Conservation (phyloP, 306 rosid genomes). For the Pueraria montana region DNA sequence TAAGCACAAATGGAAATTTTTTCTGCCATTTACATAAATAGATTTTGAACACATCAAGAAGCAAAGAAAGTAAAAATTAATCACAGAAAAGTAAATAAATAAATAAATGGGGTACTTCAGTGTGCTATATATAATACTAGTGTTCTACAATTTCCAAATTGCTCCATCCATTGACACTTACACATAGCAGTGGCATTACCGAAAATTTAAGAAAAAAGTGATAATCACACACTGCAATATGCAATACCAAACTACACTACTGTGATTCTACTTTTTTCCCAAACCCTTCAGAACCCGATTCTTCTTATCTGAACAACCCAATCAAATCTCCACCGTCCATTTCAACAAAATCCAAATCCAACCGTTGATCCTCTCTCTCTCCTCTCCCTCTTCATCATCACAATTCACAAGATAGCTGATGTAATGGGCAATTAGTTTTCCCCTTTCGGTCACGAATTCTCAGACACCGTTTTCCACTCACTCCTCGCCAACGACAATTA, state of each 20-base stretch:
- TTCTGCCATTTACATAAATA: not conserved
- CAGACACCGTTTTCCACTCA: not conserved
- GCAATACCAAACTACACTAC: not conserved
- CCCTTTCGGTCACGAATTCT: not conserved
- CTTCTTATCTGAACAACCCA: constrained; percentile 11
- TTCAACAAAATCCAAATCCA: not conserved
- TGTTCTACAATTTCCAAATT: not conserved
- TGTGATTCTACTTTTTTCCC: not conserved
- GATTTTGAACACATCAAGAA: not conserved
- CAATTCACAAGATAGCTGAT: not conserved
- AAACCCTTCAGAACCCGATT: not conserved
- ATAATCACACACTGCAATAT: not conserved
- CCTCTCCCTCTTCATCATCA: not conserved
- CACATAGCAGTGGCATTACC: not conserved
- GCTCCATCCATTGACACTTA: not conserved
- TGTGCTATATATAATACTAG: not conserved
- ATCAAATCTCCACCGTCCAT: constrained; percentile 34
- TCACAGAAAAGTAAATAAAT: too few species aligned
- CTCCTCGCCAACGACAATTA: constrained; percentile 5
- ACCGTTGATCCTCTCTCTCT: constrained; percentile 16
- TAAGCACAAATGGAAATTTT: not conserved
- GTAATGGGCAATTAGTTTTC: not conserved
- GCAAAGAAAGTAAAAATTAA: not conserved
- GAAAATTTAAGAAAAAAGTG: not conserved
- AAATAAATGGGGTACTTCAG: not conserved